Evolutionary conservation across 139 green algal genomes (phyloP).

Genomic region (Ostreobium quekettii): DNA sequence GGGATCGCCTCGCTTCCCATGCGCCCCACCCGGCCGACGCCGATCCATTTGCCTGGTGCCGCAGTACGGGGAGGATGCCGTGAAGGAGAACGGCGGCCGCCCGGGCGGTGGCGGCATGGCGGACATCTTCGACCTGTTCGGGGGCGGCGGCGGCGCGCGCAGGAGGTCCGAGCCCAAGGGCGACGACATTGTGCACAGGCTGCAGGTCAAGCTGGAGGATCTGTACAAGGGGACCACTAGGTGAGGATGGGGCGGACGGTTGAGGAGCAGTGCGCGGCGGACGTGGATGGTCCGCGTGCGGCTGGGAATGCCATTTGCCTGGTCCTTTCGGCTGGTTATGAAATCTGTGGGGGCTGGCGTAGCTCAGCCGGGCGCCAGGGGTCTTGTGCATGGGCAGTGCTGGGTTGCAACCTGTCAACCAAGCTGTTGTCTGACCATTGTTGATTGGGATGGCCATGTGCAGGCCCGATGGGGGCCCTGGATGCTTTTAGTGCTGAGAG

Average conservation of each 20-base stretch:
- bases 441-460: neutral
- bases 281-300: no score
- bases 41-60: neutral
- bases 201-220: conserved; percentile 78
- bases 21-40: neutral
- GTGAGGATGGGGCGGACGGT: conserved; percentile 18
- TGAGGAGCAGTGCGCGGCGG: neutral
- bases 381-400: no score
- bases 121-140: conserved; percentile 52
- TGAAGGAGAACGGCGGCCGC: conserved; percentile 70
- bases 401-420: conserved; percentile 10
- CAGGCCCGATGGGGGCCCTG: neutral
- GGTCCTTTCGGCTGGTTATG: no score
- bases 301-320: no score
- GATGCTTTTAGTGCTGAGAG: neutral
- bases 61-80: conserved; percentile 83
- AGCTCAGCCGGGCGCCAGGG: no score
- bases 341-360: no score
- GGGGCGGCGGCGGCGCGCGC: conserved; percentile 33
- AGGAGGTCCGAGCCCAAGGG: conserved; percentile 30
- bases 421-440: neutral
- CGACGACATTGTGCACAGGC: conserved; percentile 74
- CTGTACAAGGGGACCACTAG: conserved; percentile 49
- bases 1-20: neutral
- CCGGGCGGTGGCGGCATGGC: conserved; percentile 62